Percentiles rank a stretch among this genome's conserved stretches.
phyloP scores from a whole-genome alignment of 331 rosid species.

The Quercus tomentella region DNA sequence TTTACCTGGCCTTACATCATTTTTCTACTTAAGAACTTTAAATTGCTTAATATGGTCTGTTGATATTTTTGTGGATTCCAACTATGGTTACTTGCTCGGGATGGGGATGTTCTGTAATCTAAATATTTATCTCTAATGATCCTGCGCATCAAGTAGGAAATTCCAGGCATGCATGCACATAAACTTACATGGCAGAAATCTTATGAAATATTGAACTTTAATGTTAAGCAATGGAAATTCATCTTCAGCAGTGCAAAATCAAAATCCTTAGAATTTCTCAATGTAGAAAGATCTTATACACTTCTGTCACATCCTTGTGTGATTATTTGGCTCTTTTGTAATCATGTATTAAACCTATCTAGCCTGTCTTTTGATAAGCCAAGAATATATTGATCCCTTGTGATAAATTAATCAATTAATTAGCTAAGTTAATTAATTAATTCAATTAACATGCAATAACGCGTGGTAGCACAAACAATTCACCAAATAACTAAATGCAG shows the following conservation, averaged over 20 bases:
- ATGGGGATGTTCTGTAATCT: neutral
- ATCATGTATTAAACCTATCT: neutral
- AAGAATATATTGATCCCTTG: rapidly evolving
- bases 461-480: too few species aligned
- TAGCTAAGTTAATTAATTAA: too few species aligned
- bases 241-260: neutral
- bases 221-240: neutral
- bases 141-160: neutral
- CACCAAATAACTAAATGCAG: too few species aligned
- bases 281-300: neutral
- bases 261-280: neutral
- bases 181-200: too few species aligned
- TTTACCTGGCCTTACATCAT: neutral
- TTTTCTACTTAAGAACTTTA: neutral
- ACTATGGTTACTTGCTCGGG: neutral
- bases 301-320: neutral
- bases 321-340: neutral
- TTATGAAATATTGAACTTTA: neutral
- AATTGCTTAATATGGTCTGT: neutral
- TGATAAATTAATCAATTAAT: too few species aligned
- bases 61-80: neutral
- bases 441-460: too few species aligned
- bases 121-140: neutral
- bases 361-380: too few species aligned
- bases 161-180: neutral